Conservation (phyloP, 2,329 filamentous ascomycete species). For the Ascochyta pisi region DNA sequence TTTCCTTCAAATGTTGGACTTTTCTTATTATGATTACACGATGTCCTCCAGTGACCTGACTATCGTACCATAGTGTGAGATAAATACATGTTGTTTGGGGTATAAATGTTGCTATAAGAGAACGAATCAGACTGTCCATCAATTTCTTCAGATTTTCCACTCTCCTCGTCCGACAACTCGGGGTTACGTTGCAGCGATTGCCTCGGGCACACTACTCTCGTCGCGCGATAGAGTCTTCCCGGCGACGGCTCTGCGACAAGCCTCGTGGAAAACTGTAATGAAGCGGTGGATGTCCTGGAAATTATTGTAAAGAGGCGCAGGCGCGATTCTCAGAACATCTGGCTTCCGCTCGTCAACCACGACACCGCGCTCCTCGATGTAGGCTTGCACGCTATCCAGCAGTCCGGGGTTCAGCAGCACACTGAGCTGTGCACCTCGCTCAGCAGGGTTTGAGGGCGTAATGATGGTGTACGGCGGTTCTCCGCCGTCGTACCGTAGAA, state of each 20-base stretch:
- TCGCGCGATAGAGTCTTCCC: background rate
- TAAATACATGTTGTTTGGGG: constrained; percentile 4
- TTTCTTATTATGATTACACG: constrained; percentile 2
- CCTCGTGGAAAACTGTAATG: constrained; percentile 57
- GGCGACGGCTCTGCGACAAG: constrained; percentile 50
- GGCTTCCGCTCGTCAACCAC: constrained; percentile 85
- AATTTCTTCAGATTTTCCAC: background rate
- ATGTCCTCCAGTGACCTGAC: background rate
- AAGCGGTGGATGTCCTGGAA: constrained; percentile 70
- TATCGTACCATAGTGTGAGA: background rate
- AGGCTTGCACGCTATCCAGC: constrained; percentile 70
- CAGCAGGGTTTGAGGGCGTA: constrained; percentile 71
- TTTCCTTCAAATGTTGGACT: background rate
- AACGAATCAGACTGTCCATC: background rate
- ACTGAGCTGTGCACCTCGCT: constrained; percentile 81
- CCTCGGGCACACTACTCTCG: constrained; percentile 8
- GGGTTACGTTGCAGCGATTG: constrained; percentile 20
- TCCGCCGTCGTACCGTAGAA: constrained; percentile 29
- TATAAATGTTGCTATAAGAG: constrained; percentile 20
- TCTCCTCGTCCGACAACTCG: background rate
- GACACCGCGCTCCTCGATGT: constrained; percentile 72
- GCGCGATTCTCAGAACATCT: constrained; percentile 83
- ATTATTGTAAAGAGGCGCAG: constrained; percentile 82
- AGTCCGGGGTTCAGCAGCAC: constrained; percentile 72
- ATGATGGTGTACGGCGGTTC: constrained; percentile 60